phyloP scores from a whole-genome alignment of 495 filamentous ascomycete genomes.

The Lindgomyces ingoldianus region DNA sequence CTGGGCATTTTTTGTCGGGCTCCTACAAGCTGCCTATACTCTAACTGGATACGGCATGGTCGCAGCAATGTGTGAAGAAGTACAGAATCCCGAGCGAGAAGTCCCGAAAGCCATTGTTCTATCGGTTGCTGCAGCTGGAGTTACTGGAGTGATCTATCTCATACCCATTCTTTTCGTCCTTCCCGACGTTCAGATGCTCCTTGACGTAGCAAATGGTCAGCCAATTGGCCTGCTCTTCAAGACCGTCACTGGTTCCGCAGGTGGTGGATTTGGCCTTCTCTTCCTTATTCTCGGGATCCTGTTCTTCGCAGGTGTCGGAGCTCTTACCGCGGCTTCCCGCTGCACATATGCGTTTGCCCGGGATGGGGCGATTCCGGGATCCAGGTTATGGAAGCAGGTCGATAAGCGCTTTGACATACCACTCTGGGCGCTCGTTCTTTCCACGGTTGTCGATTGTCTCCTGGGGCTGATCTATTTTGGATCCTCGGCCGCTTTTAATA shows the following conservation, averaged over 20 bases:
- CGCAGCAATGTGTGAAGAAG: constrained; percentile 52
- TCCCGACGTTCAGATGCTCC: constrained; percentile 54
- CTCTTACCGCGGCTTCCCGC: constrained; percentile 59
- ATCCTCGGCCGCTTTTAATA: constrained; percentile 63
- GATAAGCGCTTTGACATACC: constrained; percentile 60
- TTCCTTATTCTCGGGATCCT: constrained; percentile 71
- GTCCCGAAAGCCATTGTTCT: constrained; percentile 62
- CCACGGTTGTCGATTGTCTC: constrained; percentile 55
- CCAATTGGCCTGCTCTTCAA: constrained; percentile 61
- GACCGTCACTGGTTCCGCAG: constrained; percentile 58
- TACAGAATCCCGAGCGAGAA: constrained; percentile 57
- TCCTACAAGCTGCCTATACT: constrained; percentile 58
- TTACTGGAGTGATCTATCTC: constrained; percentile 61
- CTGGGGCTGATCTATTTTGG: constrained; percentile 67
- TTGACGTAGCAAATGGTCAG: constrained; percentile 57
- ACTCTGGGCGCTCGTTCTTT: constrained; percentile 59
- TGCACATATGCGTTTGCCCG: constrained; percentile 65
- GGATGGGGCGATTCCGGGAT: constrained; percentile 68
- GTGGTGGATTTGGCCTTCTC: constrained; percentile 70
- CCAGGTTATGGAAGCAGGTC: constrained; percentile 62
- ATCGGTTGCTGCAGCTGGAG: constrained; percentile 59
- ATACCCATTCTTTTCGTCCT: constrained; percentile 66
- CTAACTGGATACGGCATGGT: constrained; percentile 64
- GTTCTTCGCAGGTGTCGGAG: constrained; percentile 61
- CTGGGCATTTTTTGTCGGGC: constrained; percentile 57